Base-by-base conservation (phyloP, 164 flowering plant genomes). In the Amborella trichopoda region DNA sequence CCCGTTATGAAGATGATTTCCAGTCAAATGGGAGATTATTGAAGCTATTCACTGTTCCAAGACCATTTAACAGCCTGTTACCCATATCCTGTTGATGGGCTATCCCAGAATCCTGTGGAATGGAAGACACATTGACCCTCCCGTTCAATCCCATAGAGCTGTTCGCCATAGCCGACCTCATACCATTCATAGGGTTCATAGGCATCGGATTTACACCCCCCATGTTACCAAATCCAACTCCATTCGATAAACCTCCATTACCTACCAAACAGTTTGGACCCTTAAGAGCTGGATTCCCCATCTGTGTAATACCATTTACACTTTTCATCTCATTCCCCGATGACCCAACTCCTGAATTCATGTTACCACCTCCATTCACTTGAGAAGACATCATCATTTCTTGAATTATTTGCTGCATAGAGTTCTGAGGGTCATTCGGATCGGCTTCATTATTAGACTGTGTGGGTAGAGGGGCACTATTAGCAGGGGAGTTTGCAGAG, bases 331-430 rank as follows among this genome's bases (percentile, higher is more conserved):
- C 97, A 60, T 63, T 78, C 9, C 76, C 84, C 40, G 71, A 13
- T n/a, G 81, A 50, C 30, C 78, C 73, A 27, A 58, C 61, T 46
- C 72, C 74, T 22, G 65, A 68, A 71, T 77, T 65, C 27, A 73
- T 40, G 25, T 42, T 64, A 58, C 76, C 77, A 5, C 73, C 65
- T 24, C 77, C 81, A 54, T 63, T 72, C n/a, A 68, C 52, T 51
- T 84, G 90, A 34, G 71, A 68, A 2, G 85, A 65, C 77, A 88
- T 72, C 83, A 91, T 76, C 74, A 84, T 76, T 18, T 81, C 89
- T 12, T 85, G 88, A 42, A 93, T 50, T 33, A 93, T 74, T 60
- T 88, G 88, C 68, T 88, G 94, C 19, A 93, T 94, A 16, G 95
- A 83, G 50, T 89, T 85, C 55, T 85, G 94, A 0, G 94, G 64